phyloP scores from a whole-genome alignment of 352 stramenopile genomes.

The Globisporangium barbulae region DNA sequence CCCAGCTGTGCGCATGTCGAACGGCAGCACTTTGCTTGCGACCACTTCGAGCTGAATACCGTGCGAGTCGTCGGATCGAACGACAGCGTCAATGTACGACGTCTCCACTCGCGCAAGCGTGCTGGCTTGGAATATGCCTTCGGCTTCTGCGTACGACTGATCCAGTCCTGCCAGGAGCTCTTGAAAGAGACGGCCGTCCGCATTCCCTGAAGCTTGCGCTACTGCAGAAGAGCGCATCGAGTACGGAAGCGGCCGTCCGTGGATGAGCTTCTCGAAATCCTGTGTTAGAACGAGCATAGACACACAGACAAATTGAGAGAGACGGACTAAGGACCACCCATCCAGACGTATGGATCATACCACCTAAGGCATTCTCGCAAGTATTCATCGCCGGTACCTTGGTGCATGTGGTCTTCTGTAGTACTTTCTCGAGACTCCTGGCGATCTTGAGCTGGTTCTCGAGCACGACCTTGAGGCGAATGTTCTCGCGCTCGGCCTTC shows the following conservation, averaged over 20 bases:
- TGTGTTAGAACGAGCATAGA: neutral
- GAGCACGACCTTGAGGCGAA: constrained; percentile 44
- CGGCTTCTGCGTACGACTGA: constrained; percentile 25
- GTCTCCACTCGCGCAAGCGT: constrained; percentile 33
- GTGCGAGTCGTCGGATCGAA: constrained; percentile 31
- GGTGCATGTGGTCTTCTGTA: neutral
- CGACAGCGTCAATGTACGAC: constrained; percentile 29
- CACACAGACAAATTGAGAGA: too few species aligned
- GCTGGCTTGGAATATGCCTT: constrained; percentile 31
- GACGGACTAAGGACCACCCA: too few species aligned
- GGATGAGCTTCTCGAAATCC: constrained; percentile 1
- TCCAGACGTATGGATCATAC: constrained; percentile 4
- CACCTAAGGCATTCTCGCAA: constrained; percentile 7
- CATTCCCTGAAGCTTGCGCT: neutral
- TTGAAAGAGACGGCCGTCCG: constrained; percentile 24
- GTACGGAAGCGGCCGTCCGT: neutral
- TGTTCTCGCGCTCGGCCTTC: constrained; percentile 40
- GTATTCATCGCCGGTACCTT: constrained; percentile 20
- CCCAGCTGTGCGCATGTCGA: constrained; percentile 35
- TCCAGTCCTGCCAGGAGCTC: constrained; percentile 25
- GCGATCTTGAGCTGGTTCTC: constrained; percentile 47
- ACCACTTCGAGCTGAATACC: constrained; percentile 42
- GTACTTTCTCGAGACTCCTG: constrained; percentile 37
- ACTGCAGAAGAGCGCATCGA: constrained; percentile 12
- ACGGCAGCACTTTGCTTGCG: constrained; percentile 45